Evolutionary conservation across 345 rosid genomes (phyloP), one percentile per base, ranked within the genome.

Genomic region (Acer yangbiense): DNA sequence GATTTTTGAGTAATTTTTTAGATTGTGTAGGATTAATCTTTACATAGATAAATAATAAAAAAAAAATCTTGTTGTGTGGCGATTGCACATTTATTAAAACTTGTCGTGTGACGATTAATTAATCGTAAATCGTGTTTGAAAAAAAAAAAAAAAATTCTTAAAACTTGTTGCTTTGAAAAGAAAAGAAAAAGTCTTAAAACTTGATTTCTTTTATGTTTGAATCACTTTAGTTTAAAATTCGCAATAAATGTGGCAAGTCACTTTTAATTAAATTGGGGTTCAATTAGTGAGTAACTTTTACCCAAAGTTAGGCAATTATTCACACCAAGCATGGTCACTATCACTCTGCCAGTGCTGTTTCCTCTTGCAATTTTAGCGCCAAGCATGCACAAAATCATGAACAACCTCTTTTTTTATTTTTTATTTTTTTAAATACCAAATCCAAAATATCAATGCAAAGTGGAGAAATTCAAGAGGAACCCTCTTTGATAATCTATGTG

Each of bases 401-500:
- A 20, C 18, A 43, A 9, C 13, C 17, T 11, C 13, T 12, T 48
- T 48, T 48, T 48, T 9, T 48, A n/a, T 48, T 2, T 13, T 4
- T 7, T 23, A 0, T 23, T 23, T 23, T 23, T 23, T 23, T 23
- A 23, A 23, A 23, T 23, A 44, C 16, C 18, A 43, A 58, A 68
- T 14, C 69, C 43, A 17, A 68, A 52, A 25, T 20, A 70, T 18
- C 9, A 57, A 2, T 17, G 7, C 46, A n/a, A 68, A 65, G 72
- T 18, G 20, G 63, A 35, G 57, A 69, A 29, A n/a, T 35, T 72
- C n/a, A 43, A 43, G 48, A 60, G 21, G 20, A n/a, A 41, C 58
- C 29, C 41, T n/a, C 4, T 9, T 58, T 58, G 2, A 58, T 80
- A 76, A 68, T 77, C 66, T 21, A 67, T 54, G 78, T 76, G 82